phyloP scores from a whole-genome alignment of 805 yeast genomes.

The Teunomyces atbi region DNA sequence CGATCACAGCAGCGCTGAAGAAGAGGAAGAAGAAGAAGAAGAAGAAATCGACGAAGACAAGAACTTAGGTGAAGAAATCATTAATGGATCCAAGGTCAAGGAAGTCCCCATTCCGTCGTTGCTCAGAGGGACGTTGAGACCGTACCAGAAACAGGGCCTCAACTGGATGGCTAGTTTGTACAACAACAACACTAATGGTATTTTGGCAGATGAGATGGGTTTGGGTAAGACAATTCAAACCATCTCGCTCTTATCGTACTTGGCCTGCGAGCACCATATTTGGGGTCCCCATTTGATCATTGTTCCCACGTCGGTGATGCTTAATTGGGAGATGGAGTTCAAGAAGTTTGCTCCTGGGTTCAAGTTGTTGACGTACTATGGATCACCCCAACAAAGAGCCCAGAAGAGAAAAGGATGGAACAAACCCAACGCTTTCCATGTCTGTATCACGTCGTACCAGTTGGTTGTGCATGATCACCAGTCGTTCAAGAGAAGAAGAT shows the following conservation, averaged over 20 bases:
- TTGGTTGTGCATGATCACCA: constrained; percentile 97
- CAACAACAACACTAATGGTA: constrained; percentile 91
- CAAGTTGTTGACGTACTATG: constrained; percentile 92
- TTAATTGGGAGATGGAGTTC: constrained; percentile 99
- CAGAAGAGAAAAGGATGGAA: constrained; percentile 98
- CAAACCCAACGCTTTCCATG: constrained; percentile 91
- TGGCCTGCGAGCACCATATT: constrained; percentile 88
- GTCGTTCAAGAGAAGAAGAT: constrained; percentile 83
- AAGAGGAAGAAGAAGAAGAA: constrained; percentile 9
- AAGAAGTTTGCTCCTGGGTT: constrained; percentile 98
- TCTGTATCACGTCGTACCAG: constrained; percentile 95
- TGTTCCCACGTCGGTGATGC: constrained; percentile 96
- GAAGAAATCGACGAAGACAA: constrained; percentile 16
- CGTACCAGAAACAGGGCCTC: constrained; percentile 92
- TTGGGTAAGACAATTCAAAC: constrained; percentile 97
- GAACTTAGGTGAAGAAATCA: constrained; percentile 26
- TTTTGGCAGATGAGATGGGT: constrained; percentile 99
- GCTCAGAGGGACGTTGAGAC: constrained; percentile 79
- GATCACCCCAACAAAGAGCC: constrained; percentile 94
- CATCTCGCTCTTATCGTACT: constrained; percentile 75
- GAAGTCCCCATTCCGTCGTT: constrained; percentile 79
- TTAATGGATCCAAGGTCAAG: constrained; percentile 41
- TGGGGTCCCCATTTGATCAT: constrained; percentile 99
- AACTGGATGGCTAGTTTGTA: constrained; percentile 96
- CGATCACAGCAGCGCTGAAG: constrained; percentile 14